Base-by-base conservation (phyloP, 257 asterid genomes). In the Asclepias syriaca region DNA sequence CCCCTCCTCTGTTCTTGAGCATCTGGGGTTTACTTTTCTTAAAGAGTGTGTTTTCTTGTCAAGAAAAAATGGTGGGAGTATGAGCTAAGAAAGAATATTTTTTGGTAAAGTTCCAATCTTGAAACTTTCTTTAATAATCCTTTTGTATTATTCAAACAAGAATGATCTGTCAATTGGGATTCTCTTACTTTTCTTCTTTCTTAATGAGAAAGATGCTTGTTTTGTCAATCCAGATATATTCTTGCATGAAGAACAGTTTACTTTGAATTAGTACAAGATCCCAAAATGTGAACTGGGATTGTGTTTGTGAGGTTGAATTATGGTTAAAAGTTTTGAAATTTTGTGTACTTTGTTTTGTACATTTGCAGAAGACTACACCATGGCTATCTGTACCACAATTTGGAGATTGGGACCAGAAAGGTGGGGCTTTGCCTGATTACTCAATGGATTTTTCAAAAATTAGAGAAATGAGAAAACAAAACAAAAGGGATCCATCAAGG, bases 391-490 rank as follows among this genome's bases (percentile, higher is more conserved):
- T 92, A 80, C 96, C 98, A 53, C 98, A 92, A 53, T 92, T 92
- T 76, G 98, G 98, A 27, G 96, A 92, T 77, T 92, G 98, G 98
- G 98, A 92, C 74, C 98, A 89, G 70, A 88, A 92, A 82, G 94
- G 96, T 13, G 94, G 96, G 16, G 80, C 69, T 0, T 37, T 89
- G 82, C 96, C 98, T 2, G 96, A 89, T 67, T 92, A 92, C 79
- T 92, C 98, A 0, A 72, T 92, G 96, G 98, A 92, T 76, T 92
- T 92, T 74, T 81, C 96, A 0, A 92, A 92, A 79, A 88, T 92
- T 69, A 74, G 98, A 80, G 98, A 89, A 78, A 92, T 81, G 85
- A 84, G 96, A 79, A 92, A 89, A 75, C 98, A 89, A 75, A 92
- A 92, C 90, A 92, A 92, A 82, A 81, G 87, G 80, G 96, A 89